Base-by-base conservation (phyloP, 805 yeast species). In the Metschnikowia similis region DNA sequence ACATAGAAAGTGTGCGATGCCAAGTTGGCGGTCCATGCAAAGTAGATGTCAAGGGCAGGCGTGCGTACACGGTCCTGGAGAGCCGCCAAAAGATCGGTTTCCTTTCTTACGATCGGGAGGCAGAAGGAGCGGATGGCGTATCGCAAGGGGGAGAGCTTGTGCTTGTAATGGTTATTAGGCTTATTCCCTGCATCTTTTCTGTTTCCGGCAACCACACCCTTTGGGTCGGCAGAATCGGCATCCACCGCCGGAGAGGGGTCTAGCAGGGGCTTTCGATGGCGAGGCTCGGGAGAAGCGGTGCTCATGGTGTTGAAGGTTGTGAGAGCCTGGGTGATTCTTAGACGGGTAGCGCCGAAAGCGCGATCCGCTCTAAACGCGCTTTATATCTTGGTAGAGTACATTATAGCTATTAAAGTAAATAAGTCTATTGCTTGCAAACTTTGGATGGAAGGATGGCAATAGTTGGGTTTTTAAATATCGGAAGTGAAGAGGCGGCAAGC, bases 1-100 rank as follows among this genome's bases (percentile, higher is more conserved):
- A 94, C 96, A 65, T 92, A 92, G 64, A 94, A 94, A 0, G 97
- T 89, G 67, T 92, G 99, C 5, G 96, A 81, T 0, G 97, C 99
- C 54, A 94, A 72, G 58, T 86, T 84, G 14, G 98, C 96, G 3
- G 96, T 80, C 74, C 88, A 82, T 8, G 95, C 86, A 67, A 92
- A 92, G 60, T 86, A 94, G 27, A 74, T 60, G 67, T 91, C 97
- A 46, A 84, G 66, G 14, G 65, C 45, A 1, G 81, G 74, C 35
- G 67, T 64, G 50, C 96, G 72, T 10, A 72, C 59, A 5, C 50
- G 42, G 4, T 59, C 47, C 70, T 92, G 99, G 51, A 88, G 67
- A 4, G 56, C 56, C 8, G 76, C 71, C n/a, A 92, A 65, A 1
- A 77, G 50, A 1, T 73, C 77, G 0, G 95, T 84, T 64, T 92